Percentiles rank a stretch among this genome's conserved stretches.
phyloP scores from a whole-genome alignment of 176 grass and related monocot species.

The Zoysia japonica region DNA sequence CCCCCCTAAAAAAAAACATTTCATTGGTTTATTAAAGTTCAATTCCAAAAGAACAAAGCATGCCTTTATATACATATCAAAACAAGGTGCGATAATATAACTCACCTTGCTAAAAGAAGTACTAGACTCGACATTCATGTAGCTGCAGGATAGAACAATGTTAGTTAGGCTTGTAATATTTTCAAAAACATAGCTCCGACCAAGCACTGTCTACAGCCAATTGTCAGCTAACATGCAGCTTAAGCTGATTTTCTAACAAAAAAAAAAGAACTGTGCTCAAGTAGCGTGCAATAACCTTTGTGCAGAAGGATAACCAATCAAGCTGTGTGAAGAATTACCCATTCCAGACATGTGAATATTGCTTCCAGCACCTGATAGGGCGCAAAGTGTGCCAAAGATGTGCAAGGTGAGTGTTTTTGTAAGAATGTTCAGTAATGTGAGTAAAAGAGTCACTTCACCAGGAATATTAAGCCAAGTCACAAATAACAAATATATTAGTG shows the following conservation, averaged over 20 bases:
- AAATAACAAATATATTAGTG: slow-evolving; percentile 19
- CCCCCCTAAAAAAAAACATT: too few species aligned
- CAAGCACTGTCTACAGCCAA: slow-evolving; percentile 25
- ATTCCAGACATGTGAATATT: slow-evolving; percentile 94
- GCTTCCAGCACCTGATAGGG: slow-evolving; percentile 98
- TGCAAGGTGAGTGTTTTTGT: slow-evolving; percentile 77
- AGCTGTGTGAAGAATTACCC: slow-evolving; percentile 91
- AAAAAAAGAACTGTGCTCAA: slow-evolving; percentile 70
- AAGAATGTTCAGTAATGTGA: slow-evolving; percentile 55
- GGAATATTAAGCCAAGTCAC: slow-evolving; percentile 31
- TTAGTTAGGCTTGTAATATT: slow-evolving; percentile 32
- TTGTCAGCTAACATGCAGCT: slow-evolving; percentile 23
- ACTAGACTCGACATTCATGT: slow-evolving; percentile 38
- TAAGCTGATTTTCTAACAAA: slow-evolving; percentile 35
- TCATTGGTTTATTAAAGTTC: not conserved
- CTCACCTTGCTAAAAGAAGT: slow-evolving; percentile 52
- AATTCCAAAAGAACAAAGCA: not conserved
- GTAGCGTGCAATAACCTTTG: slow-evolving; percentile 95
- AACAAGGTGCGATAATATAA: not conserved
- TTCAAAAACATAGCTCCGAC: not conserved
- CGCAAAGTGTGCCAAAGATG: slow-evolving; percentile 85
- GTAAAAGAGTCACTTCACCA: slow-evolving; percentile 30
- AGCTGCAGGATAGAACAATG: slow-evolving; percentile 46
- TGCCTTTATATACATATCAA: not conserved
- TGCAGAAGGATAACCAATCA: slow-evolving; percentile 95